These are phyloP conservation scores for Allomyces arbusculus DNA, from an alignment of 192 early-diverging fungal genomes.

Conservation along the genomic window DNA sequence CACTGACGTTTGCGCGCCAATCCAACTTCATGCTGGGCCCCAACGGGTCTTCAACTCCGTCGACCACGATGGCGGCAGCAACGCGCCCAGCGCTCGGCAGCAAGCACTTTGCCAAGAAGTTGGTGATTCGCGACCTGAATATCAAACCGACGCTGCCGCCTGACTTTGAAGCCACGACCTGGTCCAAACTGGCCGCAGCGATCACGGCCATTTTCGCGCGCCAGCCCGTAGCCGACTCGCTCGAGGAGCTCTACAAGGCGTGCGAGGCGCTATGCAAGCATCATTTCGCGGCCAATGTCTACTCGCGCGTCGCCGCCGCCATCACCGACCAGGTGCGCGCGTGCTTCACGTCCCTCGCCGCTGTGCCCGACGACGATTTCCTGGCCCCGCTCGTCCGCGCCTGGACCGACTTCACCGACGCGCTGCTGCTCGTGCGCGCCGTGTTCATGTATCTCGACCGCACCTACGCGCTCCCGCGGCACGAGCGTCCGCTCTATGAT, in stretches of 20 bases:
- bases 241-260: not conserved
- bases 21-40: not conserved
- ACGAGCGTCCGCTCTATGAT: too few relatives aligned
- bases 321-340: not conserved
- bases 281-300: not conserved
- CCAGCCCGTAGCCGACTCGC: not conserved
- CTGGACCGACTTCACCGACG: not conserved
- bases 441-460: constrained; percentile 83
- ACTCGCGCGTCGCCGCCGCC: not conserved
- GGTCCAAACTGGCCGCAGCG: not conserved
- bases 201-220: not conserved
- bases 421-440: not conserved
- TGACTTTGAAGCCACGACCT: not conserved
- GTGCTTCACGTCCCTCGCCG: not conserved
- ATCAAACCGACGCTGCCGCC: not conserved
- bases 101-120: not conserved
- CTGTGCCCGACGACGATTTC: not conserved
- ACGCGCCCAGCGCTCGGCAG: not conserved
- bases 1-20: not conserved
- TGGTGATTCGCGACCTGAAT: not conserved
- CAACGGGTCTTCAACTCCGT: not conserved
- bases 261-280: not conserved
- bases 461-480: constrained; percentile 57
- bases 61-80: not conserved
- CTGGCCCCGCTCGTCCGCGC: not conserved